Conservation (phyloP, 2,329 filamentous ascomycete genomes). For the Pseudogymnoascus sp. region DNA sequence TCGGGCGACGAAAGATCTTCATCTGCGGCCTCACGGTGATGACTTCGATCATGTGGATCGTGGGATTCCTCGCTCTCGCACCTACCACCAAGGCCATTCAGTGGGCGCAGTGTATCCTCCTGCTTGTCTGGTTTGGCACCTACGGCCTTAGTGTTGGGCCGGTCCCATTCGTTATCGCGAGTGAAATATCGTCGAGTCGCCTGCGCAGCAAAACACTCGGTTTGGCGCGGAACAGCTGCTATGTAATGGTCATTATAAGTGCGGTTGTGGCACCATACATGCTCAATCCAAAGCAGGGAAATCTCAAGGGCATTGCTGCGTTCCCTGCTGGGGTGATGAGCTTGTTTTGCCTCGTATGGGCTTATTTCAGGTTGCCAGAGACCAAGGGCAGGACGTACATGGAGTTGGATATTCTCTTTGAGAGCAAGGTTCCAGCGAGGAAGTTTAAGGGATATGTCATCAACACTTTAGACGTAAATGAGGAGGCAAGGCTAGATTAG, state of each 20-base stretch:
- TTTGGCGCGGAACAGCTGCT: conserved; percentile 47
- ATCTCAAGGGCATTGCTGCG: conserved; percentile 10
- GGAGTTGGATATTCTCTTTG: conserved; percentile 19
- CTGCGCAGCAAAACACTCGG: conserved; percentile 33
- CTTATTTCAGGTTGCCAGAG: conserved; percentile 27
- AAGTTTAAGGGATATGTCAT: conserved; percentile 11
- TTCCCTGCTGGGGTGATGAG: conserved; percentile 4
- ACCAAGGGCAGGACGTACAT: conserved; percentile 17
- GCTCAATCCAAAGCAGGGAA: conserved; percentile 22
- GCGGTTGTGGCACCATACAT: conserved; percentile 62
- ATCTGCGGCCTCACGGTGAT: conserved; percentile 5
- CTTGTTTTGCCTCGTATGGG: conserved; percentile 7
- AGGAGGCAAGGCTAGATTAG: neutral
- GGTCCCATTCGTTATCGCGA: conserved; percentile 6
- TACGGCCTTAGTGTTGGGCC: conserved; percentile 20
- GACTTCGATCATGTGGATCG: neutral
- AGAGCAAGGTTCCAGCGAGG: conserved; percentile 13
- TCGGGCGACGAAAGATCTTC: conserved; percentile 7
- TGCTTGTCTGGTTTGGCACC: conserved; percentile 31
- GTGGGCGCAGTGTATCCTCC: conserved; percentile 32
- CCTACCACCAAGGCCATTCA: conserved; percentile 26
- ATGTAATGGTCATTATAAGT: conserved; percentile 27
- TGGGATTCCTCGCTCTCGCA: conserved; percentile 11
- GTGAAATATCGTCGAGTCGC: conserved; percentile 29
- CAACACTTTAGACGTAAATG: neutral